Conservation (phyloP, 805 yeast genomes). For the Priceomyces carsonii region DNA sequence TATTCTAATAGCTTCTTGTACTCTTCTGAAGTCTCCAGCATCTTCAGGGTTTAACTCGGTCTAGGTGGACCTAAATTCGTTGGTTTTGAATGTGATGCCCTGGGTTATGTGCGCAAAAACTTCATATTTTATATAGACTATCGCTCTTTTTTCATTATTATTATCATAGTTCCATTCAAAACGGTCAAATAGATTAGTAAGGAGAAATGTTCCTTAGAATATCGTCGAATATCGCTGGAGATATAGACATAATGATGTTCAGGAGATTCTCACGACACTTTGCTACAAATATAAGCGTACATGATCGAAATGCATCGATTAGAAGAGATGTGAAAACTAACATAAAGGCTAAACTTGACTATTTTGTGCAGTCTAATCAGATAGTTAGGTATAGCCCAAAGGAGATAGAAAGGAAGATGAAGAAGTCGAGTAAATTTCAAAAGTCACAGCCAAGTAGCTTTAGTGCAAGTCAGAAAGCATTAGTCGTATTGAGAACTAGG, state of each 20-base stretch:
- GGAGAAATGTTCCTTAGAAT: too few species aligned
- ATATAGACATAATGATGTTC: too few species aligned
- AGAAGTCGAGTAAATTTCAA: constrained; percentile 1
- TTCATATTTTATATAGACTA: constrained; percentile 1
- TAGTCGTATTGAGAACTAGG: constrained; percentile 28
- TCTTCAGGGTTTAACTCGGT: background rate
- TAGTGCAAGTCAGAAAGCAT: constrained; percentile 18
- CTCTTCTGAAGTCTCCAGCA: constrained; percentile 5
- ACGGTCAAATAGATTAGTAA: too few species aligned
- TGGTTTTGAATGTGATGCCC: background rate
- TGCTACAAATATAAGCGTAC: too few species aligned
- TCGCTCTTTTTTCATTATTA: too few species aligned
- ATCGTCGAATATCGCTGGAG: too few species aligned
- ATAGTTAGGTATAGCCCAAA: constrained; percentile 17
- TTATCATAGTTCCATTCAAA: too few species aligned
- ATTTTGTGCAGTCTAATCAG: constrained; percentile 30
- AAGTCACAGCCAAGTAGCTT: constrained; percentile 3
- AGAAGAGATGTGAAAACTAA: too few species aligned
- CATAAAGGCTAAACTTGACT: constrained; percentile 20
- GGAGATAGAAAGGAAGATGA: constrained; percentile 13
- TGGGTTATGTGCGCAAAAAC: background rate
- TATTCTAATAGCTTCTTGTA: constrained; percentile 5
- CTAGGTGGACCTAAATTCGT: background rate
- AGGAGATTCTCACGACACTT: too few species aligned
- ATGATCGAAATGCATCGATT: too few species aligned